These are phyloP conservation scores for Cutaneotrichosporon cutaneum DNA, from an alignment of 1,284 basidiomycete species.

Conservation along the genomic window DNA sequence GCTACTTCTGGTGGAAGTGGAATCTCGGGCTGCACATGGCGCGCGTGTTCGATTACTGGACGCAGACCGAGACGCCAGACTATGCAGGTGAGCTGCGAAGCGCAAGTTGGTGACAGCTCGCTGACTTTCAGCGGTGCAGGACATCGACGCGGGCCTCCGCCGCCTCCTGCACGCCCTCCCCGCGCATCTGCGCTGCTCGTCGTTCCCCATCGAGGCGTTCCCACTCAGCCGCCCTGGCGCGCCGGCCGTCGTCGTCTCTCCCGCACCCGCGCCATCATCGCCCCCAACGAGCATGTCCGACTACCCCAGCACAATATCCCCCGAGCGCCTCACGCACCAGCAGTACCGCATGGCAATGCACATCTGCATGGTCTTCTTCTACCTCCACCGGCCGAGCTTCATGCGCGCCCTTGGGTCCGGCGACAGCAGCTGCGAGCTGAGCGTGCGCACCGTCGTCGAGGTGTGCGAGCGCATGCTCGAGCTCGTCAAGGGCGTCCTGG, in stretches of 20 bases:
- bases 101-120: background rate
- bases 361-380: conserved; percentile 30
- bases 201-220: conserved; percentile 22
- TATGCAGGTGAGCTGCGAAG: conserved; percentile 3
- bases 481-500: conserved; percentile 22
- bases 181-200: conserved; percentile 12
- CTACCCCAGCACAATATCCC: conserved; percentile 14
- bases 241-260: conserved; percentile 15
- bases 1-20: conserved; percentile 27
- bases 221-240: conserved; percentile 20
- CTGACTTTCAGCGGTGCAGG: conserved; percentile 19
- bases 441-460: conserved; percentile 23
- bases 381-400: conserved; percentile 27
- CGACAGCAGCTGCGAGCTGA: conserved; percentile 13
- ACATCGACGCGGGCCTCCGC: conserved; percentile 24
- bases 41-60: conserved; percentile 27
- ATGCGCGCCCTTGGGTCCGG: conserved; percentile 22
- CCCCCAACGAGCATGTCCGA: conserved; percentile 2
- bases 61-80: conserved; percentile 17
- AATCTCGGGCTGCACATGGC: conserved; percentile 25
- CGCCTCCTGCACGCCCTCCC: conserved; percentile 21
- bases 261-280: background rate
- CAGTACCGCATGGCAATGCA: conserved; percentile 28
- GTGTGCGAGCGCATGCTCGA: conserved; percentile 24
- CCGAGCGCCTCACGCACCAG: conserved; percentile 19